Evolutionary conservation across 345 rosid genomes (phyloP), one percentile per base, ranked within the genome.

Genomic region (Melaleuca quinquenervia): DNA sequence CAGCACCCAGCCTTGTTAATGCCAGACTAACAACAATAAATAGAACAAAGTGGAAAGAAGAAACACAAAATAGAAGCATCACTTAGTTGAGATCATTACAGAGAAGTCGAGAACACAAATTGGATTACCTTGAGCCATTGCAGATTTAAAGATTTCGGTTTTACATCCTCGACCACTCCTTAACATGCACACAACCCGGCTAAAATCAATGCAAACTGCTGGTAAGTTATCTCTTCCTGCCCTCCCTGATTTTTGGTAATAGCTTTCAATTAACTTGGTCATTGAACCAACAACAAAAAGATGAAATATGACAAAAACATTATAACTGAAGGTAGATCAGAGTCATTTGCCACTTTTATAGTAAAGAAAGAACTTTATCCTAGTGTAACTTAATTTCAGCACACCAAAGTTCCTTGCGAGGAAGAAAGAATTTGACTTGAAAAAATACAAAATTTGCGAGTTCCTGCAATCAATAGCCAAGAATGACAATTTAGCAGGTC

Each of bases 231-330:
- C 99, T 85, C 97, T 92, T 76, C 98, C 97, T 50, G 97, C 98
- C 89, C 98, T 93, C 98, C 97, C 98, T 51, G 97, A 95, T 90
- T 97, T 98, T 92, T 96, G 98, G 86, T 96, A 96, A 83, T 97
- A 97, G 90, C 97, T 97, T 89, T 97, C 96, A 32, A 95, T 89
- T 78, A 97, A 94, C 91, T 92, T 96, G 8, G 98, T 96, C 93
- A 97, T 54, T 53, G 26, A 41, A 76, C 48, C 48, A 50, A 16
- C 20, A 62, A 32, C 51, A 50, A 14, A 22, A 12, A 74, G 84
- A 54, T 3, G 15, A 56, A 52, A 36, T 24, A 86, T 70, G 49
- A 51, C 75, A 27, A 83, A 29, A 70, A 80, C 49, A 21, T 36
- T 29, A 78, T 24, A 10, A 10, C 11, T 7, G 14, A 24, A 24